Conservation (phyloP, 2,329 filamentous ascomycete species). For the Trichophyton benhamiae region DNA sequence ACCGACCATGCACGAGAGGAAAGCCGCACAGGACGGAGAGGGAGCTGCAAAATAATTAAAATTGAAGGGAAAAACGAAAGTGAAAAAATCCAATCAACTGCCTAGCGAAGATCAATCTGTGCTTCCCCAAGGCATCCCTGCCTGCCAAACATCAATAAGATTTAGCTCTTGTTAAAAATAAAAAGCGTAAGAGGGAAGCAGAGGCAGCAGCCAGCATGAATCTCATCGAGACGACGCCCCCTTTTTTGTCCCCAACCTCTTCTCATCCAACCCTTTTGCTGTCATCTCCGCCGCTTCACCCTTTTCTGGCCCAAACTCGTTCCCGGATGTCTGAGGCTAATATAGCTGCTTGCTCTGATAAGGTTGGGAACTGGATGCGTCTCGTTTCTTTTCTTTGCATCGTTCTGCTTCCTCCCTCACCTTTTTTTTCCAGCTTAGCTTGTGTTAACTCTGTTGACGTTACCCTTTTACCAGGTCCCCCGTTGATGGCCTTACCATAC, state of each 20-base stretch:
- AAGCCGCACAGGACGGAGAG: background rate
- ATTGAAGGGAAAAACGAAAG: background rate
- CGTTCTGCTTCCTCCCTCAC: background rate
- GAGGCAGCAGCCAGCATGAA: background rate
- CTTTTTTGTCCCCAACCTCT: background rate
- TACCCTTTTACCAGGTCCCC: background rate
- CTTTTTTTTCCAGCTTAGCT: background rate
- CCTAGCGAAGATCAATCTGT: background rate
- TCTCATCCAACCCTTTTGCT: background rate
- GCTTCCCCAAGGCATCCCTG: background rate
- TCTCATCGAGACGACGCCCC: background rate
- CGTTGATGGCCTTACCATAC: conserved; percentile 1
- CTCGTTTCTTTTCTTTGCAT: background rate
- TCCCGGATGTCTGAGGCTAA: conserved; percentile 1
- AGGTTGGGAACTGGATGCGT: background rate
- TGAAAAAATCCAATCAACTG: background rate
- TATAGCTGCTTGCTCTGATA: background rate
- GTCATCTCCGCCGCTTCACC: background rate
- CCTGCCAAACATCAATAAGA: background rate
- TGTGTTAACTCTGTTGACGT: background rate
- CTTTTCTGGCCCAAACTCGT: background rate
- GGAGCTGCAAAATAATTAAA: background rate
- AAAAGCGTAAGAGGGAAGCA: background rate
- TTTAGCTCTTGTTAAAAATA: background rate
- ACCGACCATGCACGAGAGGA: background rate